phyloP scores from a whole-genome alignment of 306 rosid genomes.

The Trifolium fragiferum region DNA sequence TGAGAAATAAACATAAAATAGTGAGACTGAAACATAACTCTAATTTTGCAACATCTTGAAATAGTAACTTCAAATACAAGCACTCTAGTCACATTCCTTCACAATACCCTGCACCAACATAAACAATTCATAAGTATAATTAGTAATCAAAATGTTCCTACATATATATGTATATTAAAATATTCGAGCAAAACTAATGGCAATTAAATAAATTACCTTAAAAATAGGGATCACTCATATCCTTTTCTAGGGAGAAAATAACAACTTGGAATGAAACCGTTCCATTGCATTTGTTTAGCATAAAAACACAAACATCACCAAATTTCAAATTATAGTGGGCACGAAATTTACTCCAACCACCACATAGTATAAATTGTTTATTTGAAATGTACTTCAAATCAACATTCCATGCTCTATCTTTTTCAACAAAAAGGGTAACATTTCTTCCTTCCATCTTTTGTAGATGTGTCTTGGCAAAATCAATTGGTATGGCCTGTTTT shows the following conservation, averaged over 20 bases:
- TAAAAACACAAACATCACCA: neutral
- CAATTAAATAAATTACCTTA: neutral
- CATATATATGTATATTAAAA: neutral
- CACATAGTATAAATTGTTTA: neutral
- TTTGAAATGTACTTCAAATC: too few relatives aligned
- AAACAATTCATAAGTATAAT: neutral
- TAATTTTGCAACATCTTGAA: neutral
- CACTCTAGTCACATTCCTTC: neutral
- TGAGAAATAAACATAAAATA: too few relatives aligned
- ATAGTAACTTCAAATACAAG: neutral
- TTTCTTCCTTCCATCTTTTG: neutral
- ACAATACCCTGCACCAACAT: constrained; percentile 8
- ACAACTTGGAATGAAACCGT: neutral
- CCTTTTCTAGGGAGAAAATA: neutral
- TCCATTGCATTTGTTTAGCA: neutral
- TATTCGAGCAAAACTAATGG: too few relatives aligned
- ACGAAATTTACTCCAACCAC: neutral
- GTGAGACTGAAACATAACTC: neutral
- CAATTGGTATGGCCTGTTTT: neutral
- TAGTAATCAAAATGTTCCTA: too few relatives aligned
- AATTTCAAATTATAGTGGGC: neutral
- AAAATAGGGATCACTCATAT: neutral
- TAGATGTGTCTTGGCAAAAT: neutral
- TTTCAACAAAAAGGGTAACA: neutral
- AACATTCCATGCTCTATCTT: neutral